These are phyloP conservation scores for Mycena olivaceomarginata DNA, from an alignment of 768 basidiomycete species.

Conservation along the genomic window DNA sequence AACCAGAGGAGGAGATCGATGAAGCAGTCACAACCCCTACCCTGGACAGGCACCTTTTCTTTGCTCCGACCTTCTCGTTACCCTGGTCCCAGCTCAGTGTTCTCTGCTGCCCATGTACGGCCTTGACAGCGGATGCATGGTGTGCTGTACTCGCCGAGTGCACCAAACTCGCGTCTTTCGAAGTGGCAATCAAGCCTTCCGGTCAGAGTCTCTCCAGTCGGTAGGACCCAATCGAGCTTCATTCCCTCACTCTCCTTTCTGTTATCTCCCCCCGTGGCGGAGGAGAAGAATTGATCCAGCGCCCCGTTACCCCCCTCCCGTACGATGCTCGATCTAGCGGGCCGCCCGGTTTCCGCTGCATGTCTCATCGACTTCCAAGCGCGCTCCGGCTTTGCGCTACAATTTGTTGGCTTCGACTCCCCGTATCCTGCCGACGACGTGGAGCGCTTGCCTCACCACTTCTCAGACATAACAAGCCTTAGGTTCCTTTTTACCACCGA, in stretches of 20 bases:
- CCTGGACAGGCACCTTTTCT: background rate
- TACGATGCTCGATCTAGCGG: background rate
- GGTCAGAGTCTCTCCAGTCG: background rate
- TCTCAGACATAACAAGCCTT: background rate
- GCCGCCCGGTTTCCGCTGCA: background rate
- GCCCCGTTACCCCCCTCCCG: slow-evolving; percentile 18
- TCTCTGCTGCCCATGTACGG: slow-evolving; percentile 14
- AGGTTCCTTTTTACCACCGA: background rate
- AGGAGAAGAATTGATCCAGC: slow-evolving; percentile 12
- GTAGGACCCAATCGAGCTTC: background rate
- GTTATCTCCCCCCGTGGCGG: slow-evolving; percentile 20
- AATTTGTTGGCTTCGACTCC: background rate
- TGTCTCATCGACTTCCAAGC: slow-evolving; percentile 4
- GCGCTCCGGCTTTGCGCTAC: slow-evolving; percentile 23
- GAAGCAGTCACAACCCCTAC: background rate
- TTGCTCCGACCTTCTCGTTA: slow-evolving; percentile 13
- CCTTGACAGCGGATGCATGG: slow-evolving; percentile 11
- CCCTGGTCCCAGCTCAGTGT: slow-evolving; percentile 29
- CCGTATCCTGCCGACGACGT: background rate
- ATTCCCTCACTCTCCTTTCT: slow-evolving; percentile 13
- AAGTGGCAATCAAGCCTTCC: slow-evolving; percentile 8
- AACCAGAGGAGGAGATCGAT: background rate
- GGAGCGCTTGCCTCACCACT: background rate
- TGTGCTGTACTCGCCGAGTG: slow-evolving; percentile 19
- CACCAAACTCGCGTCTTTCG: background rate